phyloP scores from a whole-genome alignment of 148 eudicot genomes.

The Simmondsia chinensis region DNA sequence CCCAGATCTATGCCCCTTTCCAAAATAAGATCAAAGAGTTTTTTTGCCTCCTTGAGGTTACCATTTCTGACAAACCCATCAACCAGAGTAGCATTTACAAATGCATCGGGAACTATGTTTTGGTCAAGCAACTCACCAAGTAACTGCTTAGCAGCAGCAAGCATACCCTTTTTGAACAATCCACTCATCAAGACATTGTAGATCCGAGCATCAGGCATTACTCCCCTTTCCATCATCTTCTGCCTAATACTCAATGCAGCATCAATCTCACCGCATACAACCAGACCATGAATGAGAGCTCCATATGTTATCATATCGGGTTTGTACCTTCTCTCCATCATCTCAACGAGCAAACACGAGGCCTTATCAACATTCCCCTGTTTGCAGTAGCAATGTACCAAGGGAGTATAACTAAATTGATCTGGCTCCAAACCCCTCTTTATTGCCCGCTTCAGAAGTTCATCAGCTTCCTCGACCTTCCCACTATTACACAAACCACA shows the following conservation, averaged over 20 bases:
- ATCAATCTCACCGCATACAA: slow-evolving; percentile 58
- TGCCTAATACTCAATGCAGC: slow-evolving; percentile 47
- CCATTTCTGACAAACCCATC: slow-evolving; percentile 70
- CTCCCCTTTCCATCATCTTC: slow-evolving; percentile 63
- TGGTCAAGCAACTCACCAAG: slow-evolving; percentile 73
- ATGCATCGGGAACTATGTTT: slow-evolving; percentile 54
- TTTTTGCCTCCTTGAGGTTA: slow-evolving; percentile 58
- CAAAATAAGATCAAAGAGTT: slow-evolving; percentile 40
- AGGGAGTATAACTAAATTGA: slow-evolving; percentile 66
- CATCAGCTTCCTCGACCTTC: slow-evolving; percentile 57
- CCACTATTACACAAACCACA: slow-evolving; percentile 44
- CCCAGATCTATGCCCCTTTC: slow-evolving; percentile 51
- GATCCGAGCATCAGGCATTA: slow-evolving; percentile 66
- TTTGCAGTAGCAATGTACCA: slow-evolving; percentile 53
- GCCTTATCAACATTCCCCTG: slow-evolving; percentile 58
- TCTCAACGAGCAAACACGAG: slow-evolving; percentile 43
- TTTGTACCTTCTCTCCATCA: slow-evolving; percentile 54
- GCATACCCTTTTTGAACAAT: slow-evolving; percentile 56
- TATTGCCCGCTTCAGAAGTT: slow-evolving; percentile 35
- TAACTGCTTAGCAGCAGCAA: slow-evolving; percentile 49
- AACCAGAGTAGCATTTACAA: slow-evolving; percentile 57
- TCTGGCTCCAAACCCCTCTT: slow-evolving; percentile 44
- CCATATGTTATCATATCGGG: slow-evolving; percentile 75
- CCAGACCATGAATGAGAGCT: slow-evolving; percentile 79
- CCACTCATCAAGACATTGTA: slow-evolving; percentile 78